Base-by-base conservation (phyloP, 345 rosid genomes). In the Hypericum androsaemum region DNA sequence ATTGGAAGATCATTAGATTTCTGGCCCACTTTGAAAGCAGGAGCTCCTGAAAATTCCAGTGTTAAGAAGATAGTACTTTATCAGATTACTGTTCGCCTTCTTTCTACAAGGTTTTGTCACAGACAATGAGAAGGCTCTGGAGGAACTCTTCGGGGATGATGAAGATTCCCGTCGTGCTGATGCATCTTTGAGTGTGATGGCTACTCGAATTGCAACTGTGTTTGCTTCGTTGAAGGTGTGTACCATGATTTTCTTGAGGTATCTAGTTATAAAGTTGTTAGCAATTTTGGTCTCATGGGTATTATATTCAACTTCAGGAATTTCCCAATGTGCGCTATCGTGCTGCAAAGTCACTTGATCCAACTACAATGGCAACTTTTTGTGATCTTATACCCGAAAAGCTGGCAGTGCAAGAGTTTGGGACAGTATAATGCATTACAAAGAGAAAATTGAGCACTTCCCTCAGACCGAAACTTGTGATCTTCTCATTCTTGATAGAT, bases 391-490 rank as follows among this genome's bases (percentile, higher is more conserved):
- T 94, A 62, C 87, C 97, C 55, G 86, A 97, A 15, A 88, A 94
- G 71, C 96, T 94, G 64, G 99, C 99, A n/a, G n/a, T 55, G 99
- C 99, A 60, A 85, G 97, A 58, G 70, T 94, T 68, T 94, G 99
- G 99, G 92, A 94, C 54, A 72, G 82, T 70, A 76, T 94, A 46
- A 69, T 64, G 62, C 86, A 77, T 54, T 81, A 79, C 65, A 94
- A 88, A 61, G 88, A 86, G 68, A 70, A 73, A 44, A 71, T 77
- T 67, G 84, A 79, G 41, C 77, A 83, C 65, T 94, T 83, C 58
- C 99, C 97, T 44, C 83, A 82, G 79, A 73, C 79, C 41, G 99
- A 94, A 82, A 88, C 99, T 12, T 88, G 97, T 57, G 96, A 94
- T 66, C 72, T 94, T 67, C 92, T 94, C 54, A 86, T 94, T 67